Base-by-base conservation (phyloP, 345 rosid species). In the Litchi chinensis region DNA sequence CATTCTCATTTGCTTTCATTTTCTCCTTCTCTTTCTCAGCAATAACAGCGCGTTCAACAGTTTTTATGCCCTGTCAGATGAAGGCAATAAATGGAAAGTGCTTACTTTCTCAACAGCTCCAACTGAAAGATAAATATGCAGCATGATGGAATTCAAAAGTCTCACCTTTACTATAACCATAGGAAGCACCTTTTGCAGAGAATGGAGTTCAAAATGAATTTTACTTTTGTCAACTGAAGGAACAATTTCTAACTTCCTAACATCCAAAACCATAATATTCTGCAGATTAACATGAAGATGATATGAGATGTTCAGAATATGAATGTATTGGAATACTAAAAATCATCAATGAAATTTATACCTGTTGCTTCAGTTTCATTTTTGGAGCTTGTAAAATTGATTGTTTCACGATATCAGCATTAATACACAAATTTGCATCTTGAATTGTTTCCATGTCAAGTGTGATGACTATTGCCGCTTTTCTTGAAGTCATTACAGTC, bases 41-140 rank as follows among this genome's bases (percentile, higher is more conserved):
- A 75, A 94, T 86, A 80, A 96, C 93, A 68, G 85, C 94, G 48
- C 94, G 97, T 78, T 92, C 94, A 79, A 91, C 93, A 7, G 98
- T 94, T 89, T 88, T 88, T 80, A 93, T 90, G 81, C 99, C 99
- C 99, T 95, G 83, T 73, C 76, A 85, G 13, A 50, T 50, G 66
- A 26, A 32, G 37, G 37, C 37, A 32, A 32, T 32, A 32, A 32
- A 32, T 32, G 37, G 37, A 32, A 32, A 32, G 37, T 32, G 37
- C 37, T 32, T 32, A 32, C 37, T 32, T 3, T 32, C 37, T 32
- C 37, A 32, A 32, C 28, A 77, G 62, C 24, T 40, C 79, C 44
- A 54, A 71, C 32, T 5, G 37, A 66, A 71, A 43, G 26, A 76
- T 43, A 64, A 50, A 50, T 21, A 57, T 22, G 7, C 50, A 40